phyloP scores from a whole-genome alignment of 306 rosid genomes.

The Sophora flavescens region DNA sequence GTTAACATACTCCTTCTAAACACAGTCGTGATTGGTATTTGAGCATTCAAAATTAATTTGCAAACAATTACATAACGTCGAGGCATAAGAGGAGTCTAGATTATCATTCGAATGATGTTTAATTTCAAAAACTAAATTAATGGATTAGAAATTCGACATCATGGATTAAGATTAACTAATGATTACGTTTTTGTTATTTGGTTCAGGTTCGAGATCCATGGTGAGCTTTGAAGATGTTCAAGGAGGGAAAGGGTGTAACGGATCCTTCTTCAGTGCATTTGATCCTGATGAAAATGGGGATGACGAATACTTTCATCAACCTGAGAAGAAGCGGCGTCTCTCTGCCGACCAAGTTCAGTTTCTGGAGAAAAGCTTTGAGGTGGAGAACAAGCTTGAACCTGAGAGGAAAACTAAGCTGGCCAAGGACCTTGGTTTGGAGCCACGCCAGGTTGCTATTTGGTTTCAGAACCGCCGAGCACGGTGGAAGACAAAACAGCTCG shows the following conservation, averaged over 20 bases:
- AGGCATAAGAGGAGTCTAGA: not conserved
- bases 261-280: slow-evolving; percentile 50
- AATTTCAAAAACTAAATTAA: no score
- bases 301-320: slow-evolving; percentile 70
- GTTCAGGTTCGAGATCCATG: slow-evolving; percentile 76
- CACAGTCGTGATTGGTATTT: not conserved
- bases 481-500: slow-evolving; percentile 85
- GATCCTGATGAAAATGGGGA: slow-evolving; percentile 68
- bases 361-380: slow-evolving; percentile 89
- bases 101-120: not conserved
- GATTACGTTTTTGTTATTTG: not conserved
- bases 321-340: slow-evolving; percentile 84
- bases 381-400: slow-evolving; percentile 87
- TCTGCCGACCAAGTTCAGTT: slow-evolving; percentile 69
- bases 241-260: slow-evolving; percentile 54
- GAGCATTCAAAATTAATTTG: not conserved
- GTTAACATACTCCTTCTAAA: no score
- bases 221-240: slow-evolving; percentile 73
- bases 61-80: not conserved
- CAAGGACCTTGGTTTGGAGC: slow-evolving; percentile 85
- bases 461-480: slow-evolving; percentile 91
- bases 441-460: slow-evolving; percentile 98
- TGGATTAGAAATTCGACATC: not conserved
- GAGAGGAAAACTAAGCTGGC: slow-evolving; percentile 80
- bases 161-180: not conserved